Evolutionary conservation across 352 stramenopile species (phyloP).

Genomic region (Globisporangium uncinulatum): DNA sequence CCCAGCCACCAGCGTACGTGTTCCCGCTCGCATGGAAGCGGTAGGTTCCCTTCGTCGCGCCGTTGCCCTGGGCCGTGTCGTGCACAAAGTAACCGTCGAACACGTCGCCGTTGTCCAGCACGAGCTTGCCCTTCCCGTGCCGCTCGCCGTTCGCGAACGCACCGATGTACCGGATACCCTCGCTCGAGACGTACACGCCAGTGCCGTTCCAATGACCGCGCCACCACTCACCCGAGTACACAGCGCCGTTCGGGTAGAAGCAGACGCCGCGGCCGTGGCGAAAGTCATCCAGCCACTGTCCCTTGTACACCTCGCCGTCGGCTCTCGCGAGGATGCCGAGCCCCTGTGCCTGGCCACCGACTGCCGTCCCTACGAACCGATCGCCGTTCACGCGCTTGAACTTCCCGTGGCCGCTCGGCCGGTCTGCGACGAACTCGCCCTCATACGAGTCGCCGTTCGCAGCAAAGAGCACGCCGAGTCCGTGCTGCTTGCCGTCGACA

Average conservation of each 20-base stretch:
- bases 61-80: slow-evolving; percentile 38
- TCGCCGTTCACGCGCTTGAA: slow-evolving; percentile 71
- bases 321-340: slow-evolving; percentile 69
- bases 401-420: slow-evolving; percentile 48
- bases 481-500: slow-evolving; percentile 64
- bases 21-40: slow-evolving; percentile 62
- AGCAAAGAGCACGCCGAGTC: slow-evolving; percentile 48
- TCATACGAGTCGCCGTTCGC: slow-evolving; percentile 84
- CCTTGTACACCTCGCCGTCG: slow-evolving; percentile 90
- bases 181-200: slow-evolving; percentile 60
- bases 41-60: slow-evolving; percentile 52
- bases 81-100: slow-evolving; percentile 70
- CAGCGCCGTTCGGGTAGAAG: slow-evolving; percentile 68
- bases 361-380: slow-evolving; percentile 59
- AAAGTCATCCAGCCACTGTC: slow-evolving; percentile 56
- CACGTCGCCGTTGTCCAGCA: slow-evolving; percentile 72
- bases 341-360: slow-evolving; percentile 59
- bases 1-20: slow-evolving; percentile 64
- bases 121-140: slow-evolving; percentile 60
- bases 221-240: slow-evolving; percentile 74
- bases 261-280: slow-evolving; percentile 62
- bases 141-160: slow-evolving; percentile 48
- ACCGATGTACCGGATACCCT: slow-evolving; percentile 66
- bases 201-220: slow-evolving; percentile 43
- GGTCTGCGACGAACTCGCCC: slow-evolving; percentile 45